Evolutionary conservation across 805 yeast species (phyloP).

Genomic region (Myxozyma neotropica): DNA sequence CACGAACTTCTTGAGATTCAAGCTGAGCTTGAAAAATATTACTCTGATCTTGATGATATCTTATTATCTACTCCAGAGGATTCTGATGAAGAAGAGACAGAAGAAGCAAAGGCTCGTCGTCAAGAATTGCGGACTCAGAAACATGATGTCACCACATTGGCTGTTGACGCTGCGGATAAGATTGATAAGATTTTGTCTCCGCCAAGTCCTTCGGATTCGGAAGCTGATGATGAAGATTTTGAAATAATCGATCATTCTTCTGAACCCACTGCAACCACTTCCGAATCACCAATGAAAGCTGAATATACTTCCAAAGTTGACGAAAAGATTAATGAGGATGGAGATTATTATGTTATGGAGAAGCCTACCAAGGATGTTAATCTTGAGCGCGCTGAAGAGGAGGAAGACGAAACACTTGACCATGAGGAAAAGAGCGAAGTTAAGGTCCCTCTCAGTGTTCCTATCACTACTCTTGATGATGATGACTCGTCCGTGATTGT

Average conservation of each 20-base stretch:
- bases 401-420: conserved; percentile 15
- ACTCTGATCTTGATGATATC: conserved; percentile 37
- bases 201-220: conserved; percentile 23
- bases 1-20: conserved; percentile 25
- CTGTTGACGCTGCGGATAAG: conserved; percentile 38
- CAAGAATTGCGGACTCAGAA: conserved; percentile 32
- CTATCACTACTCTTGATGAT: conserved; percentile 5
- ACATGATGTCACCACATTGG: conserved; percentile 35
- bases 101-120: conserved; percentile 12
- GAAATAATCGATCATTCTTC: conserved; percentile 10
- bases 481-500: conserved; percentile 25
- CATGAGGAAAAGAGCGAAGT: conserved; percentile 18
- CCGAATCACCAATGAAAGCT: background rate
- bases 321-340: conserved; percentile 12
- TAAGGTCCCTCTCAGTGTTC: conserved; percentile 6
- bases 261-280: background rate
- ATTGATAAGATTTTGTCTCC: conserved; percentile 33
- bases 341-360: conserved; percentile 15
- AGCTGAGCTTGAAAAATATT: conserved; percentile 33
- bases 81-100: conserved; percentile 12
- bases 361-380: conserved; percentile 3
- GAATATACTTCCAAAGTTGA: background rate
- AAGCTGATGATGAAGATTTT: conserved; percentile 18
- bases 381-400: conserved; percentile 16
- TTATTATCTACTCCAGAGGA: conserved; percentile 18